Evolutionary conservation across 768 basidiomycete genomes (phyloP), one percentile per base, ranked within the genome.

Genomic region (Holtermanniella nyarrowii): DNA sequence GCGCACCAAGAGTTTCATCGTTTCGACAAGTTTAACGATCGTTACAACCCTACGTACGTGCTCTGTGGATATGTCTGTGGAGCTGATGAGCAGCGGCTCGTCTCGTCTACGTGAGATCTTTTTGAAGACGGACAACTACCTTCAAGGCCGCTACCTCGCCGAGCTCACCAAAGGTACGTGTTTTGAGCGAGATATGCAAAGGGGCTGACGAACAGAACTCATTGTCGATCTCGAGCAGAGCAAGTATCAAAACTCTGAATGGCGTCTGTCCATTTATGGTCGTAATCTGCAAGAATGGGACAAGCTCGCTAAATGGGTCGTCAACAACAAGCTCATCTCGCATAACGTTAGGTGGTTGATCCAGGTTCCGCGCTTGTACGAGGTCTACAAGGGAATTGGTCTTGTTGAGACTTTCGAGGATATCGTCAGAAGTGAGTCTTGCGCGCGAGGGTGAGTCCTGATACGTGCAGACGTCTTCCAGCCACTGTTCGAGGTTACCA

Each of bases 191-290:
- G n/a, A n/a, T n/a, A n/a, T n/a, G n/a, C n/a, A n/a, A n/a, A n/a
- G n/a, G n/a, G n/a, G n/a, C n/a, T 44, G 18, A 18, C 31, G 2
- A 7, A 21, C 65, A 96, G 95, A 99, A 78, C 76, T 97, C 40
- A 96, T 97, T 81, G 84, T 77, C n/a, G 95, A 99, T 80, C 72
- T 97, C 25, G 89, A 97, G 68, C 89, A 95, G 68, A 90, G 86
- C 76, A 99, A 99, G 72, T 99, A 99, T 64, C 95, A 97, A 84
- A 90, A 91, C 59, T 89, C 86, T 56, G 95, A 99, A 74, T 99
- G 95, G 88, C 82, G 95, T 3, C 79, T 97, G 51, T 93, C 88
- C 57, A 86, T 99, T 56, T 99, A 97, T 60, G 95, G 91, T 2
- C 80, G 88, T 68, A 69, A 66, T 53, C 21, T 67, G 11, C 77